Conservation (phyloP, 2,329 filamentous ascomycete species). For the Colletotrichum graminicola region DNA sequence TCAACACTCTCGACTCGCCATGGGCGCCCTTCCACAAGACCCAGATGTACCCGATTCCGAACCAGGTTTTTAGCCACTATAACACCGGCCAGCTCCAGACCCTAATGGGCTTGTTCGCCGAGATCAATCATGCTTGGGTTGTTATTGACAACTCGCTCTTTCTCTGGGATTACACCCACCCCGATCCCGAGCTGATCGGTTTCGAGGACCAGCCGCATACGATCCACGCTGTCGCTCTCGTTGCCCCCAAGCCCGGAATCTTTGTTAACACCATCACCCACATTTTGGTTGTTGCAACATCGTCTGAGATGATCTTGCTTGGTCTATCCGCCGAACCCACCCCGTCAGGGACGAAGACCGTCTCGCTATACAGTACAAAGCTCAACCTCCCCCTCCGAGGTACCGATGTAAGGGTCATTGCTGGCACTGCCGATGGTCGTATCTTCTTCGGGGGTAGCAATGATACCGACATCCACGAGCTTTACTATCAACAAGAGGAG, state of each 20-base stretch:
- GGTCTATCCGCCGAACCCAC: conserved; percentile 79
- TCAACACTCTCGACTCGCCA: conserved; percentile 73
- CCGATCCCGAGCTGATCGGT: conserved; percentile 91
- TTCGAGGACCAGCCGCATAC: conserved; percentile 90
- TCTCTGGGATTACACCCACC: conserved; percentile 95
- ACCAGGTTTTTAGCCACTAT: conserved; percentile 92
- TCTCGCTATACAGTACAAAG: conserved; percentile 88
- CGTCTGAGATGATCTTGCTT: conserved; percentile 86
- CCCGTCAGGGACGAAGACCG: conserved; percentile 76
- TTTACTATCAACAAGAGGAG: conserved; percentile 97
- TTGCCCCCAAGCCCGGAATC: conserved; percentile 86
- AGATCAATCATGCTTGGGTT: conserved; percentile 95
- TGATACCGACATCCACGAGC: conserved; percentile 91
- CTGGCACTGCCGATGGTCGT: conserved; percentile 84
- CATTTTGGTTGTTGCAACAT: conserved; percentile 89
- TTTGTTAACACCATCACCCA: conserved; percentile 90
- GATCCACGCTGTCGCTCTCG: conserved; percentile 91
- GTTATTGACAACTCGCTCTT: conserved; percentile 96
- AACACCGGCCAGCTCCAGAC: conserved; percentile 89
- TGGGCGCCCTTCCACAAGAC: conserved; percentile 93
- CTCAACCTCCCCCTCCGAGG: conserved; percentile 85
- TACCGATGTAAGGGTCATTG: conserved; percentile 81
- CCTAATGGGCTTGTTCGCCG: conserved; percentile 95
- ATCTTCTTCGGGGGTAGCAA: conserved; percentile 90
- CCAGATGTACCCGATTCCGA: conserved; percentile 89